A percentile compares a stretch with the other conserved stretches of the same genome.
These are phyloP conservation scores for Eucalyptus marginata DNA, from an alignment of 345 rosid species.

Conservation along the genomic window DNA sequence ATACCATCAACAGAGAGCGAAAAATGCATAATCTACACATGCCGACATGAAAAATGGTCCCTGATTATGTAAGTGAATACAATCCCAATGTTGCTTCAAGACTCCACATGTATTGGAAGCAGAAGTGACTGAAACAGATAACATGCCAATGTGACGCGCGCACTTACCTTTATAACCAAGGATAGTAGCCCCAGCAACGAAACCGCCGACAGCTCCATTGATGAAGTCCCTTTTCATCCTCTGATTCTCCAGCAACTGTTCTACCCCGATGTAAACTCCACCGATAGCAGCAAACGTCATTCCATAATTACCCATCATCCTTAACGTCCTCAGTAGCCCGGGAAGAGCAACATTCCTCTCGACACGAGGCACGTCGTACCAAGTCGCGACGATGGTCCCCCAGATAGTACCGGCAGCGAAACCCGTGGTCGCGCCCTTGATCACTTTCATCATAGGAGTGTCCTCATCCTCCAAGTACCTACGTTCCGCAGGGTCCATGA, in stretches of 20 bases:
- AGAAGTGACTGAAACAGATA: not conserved
- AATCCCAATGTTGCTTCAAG: not conserved
- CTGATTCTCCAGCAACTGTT: slow-evolving; percentile 65
- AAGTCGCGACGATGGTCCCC: slow-evolving; percentile 82
- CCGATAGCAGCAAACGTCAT: slow-evolving; percentile 93
- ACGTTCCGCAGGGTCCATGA: slow-evolving; percentile 72
- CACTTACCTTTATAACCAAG: slow-evolving; percentile 74
- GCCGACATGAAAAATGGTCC: not conserved
- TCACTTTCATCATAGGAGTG: slow-evolving; percentile 59
- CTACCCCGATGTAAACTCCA: slow-evolving; percentile 96
- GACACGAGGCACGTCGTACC: slow-evolving; percentile 96
- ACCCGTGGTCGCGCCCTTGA: slow-evolving; percentile 80
- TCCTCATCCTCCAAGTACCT: slow-evolving; percentile 86
- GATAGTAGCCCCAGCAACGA: slow-evolving; percentile 84
- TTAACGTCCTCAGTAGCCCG: slow-evolving; percentile 72
- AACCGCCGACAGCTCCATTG: slow-evolving; percentile 94
- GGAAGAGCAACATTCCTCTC: slow-evolving; percentile 96
- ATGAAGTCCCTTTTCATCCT: slow-evolving; percentile 80
- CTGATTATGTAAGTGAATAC: not conserved
- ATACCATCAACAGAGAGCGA: not conserved
- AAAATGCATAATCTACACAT: not conserved
- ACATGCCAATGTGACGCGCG: not conserved
- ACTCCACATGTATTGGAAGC: not conserved
- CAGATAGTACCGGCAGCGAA: slow-evolving; percentile 75
- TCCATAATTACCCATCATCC: slow-evolving; percentile 96